These are phyloP conservation scores for Juglanconis oblonga DNA, from an alignment of 2,329 filamentous ascomycete species.

Conservation along the genomic window DNA sequence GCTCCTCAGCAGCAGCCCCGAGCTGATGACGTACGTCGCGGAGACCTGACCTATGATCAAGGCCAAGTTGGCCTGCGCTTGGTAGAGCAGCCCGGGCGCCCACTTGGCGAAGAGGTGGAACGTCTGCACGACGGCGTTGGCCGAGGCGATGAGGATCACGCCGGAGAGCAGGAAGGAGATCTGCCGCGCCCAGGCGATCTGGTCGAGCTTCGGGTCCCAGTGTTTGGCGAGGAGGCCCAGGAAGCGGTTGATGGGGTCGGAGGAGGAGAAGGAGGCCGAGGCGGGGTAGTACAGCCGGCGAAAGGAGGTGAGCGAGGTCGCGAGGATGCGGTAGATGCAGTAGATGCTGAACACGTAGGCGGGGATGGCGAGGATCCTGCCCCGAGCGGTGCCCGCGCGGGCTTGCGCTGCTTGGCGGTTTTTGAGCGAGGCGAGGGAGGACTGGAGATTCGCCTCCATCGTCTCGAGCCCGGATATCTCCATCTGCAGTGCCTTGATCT, in stretches of 20 bases:
- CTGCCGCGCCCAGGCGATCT: conserved; percentile 77
- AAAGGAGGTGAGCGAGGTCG: conserved; percentile 66
- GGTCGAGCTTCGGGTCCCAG: conserved; percentile 80
- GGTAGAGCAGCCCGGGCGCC: conserved; percentile 67
- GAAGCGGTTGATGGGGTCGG: conserved; percentile 81
- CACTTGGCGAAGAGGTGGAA: conserved; percentile 77
- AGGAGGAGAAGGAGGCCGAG: conserved; percentile 57
- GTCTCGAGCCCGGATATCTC: conserved; percentile 78
- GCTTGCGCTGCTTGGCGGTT: conserved; percentile 61
- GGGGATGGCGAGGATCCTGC: conserved; percentile 59
- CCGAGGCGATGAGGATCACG: conserved; percentile 76
- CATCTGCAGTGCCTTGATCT: conserved; percentile 62
- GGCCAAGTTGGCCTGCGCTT: conserved; percentile 74
- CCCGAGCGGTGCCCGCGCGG: conserved; percentile 64
- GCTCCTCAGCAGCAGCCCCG: conserved; percentile 71
- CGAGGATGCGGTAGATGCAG: conserved; percentile 78
- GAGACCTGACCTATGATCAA: conserved; percentile 77
- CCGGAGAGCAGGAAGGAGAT: conserved; percentile 82
- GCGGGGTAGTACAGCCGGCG: conserved; percentile 52
- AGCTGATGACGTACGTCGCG: conserved; percentile 81
- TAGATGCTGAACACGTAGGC: conserved; percentile 74
- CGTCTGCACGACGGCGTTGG: conserved; percentile 81
- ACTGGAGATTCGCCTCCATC: conserved; percentile 71
- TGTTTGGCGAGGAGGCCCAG: conserved; percentile 77
- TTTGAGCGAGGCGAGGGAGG: conserved; percentile 62